phyloP scores from a whole-genome alignment of 371 early-diverging fungal species.

The Mortierella sp. region DNA sequence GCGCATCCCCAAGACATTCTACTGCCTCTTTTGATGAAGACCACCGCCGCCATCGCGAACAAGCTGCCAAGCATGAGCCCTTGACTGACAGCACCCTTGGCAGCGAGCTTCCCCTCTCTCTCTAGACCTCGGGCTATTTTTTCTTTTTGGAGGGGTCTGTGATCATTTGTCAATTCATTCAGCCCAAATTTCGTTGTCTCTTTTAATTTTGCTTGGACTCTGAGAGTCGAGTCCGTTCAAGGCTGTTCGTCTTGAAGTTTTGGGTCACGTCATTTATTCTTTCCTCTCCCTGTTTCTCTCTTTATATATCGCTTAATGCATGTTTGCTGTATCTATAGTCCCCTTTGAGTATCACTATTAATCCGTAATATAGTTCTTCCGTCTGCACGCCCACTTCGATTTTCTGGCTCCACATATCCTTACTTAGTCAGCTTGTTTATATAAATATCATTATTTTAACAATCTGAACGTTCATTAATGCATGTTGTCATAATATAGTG shows the following conservation, averaged over 20 bases:
- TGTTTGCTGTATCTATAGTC: slow-evolving; percentile 5
- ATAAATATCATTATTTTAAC: background rate
- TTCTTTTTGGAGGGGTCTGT: background rate
- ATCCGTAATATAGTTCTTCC: slow-evolving; percentile 16
- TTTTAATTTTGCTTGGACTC: background rate
- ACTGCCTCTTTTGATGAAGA: slow-evolving; percentile 30
- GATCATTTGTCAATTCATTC: background rate
- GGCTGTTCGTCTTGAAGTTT: background rate
- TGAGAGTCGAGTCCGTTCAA: background rate
- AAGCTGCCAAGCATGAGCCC: background rate
- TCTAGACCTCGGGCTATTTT: background rate
- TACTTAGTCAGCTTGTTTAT: background rate
- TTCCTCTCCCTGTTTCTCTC: background rate
- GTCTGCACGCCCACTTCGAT: background rate
- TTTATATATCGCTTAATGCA: background rate
- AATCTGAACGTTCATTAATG: background rate
- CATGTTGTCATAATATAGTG: background rate
- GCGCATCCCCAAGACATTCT: slow-evolving; percentile 42
- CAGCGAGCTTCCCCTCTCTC: slow-evolving; percentile 4
- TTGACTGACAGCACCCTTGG: background rate
- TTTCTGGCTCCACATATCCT: background rate
- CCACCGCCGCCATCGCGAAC: background rate
- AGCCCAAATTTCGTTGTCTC: background rate
- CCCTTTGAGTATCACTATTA: background rate
- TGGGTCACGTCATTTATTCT: background rate